A percentile compares a stretch with the other conserved stretches of the same genome.
phyloP scores from a whole-genome alignment of 2,329 filamentous ascomycete species.

The Trichophyton schoenleinii region DNA sequence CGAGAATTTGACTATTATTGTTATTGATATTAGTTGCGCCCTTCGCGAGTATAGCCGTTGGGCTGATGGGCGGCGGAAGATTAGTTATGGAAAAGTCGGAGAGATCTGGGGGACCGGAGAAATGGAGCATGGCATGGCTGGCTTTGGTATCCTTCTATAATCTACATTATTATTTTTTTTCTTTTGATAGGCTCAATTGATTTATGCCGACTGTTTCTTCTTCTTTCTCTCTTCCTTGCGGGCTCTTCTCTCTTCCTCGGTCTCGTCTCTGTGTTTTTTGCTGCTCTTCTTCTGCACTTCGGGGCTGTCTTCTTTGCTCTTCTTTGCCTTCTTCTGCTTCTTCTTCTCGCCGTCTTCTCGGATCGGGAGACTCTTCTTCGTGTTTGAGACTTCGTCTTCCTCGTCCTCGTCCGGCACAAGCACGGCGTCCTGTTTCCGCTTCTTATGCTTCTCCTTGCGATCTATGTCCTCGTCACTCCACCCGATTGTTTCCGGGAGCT shows the following conservation, averaged over 20 bases:
- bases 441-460: slow-evolving; percentile 21
- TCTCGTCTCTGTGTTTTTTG: slow-evolving; percentile 30
- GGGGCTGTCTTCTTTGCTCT: slow-evolving; percentile 1
- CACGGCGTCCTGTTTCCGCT: slow-evolving; percentile 24
- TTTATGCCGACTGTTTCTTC: slow-evolving; percentile 21
- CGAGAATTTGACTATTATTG: background rate
- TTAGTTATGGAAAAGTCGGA: background rate
- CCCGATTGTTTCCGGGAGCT: slow-evolving; percentile 24
- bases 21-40: background rate
- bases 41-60: background rate
- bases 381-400: background rate
- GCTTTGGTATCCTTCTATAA: too few relatives aligned
- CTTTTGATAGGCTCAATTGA: background rate
- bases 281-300: slow-evolving; percentile 20
- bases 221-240: slow-evolving; percentile 27
- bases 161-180: background rate
- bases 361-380: slow-evolving; percentile 9
- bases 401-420: background rate
- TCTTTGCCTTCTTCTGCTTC: background rate
- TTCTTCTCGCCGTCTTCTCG: background rate
- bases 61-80: too few relatives aligned
- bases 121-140: background rate
- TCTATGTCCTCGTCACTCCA: slow-evolving; percentile 24
- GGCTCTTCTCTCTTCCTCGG: slow-evolving; percentile 22
- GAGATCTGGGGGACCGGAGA: background rate